Evolutionary conservation across 192 early-diverging fungal genomes (phyloP), one percentile per base, ranked within the genome.

Genomic region (Pecoramyces ruminantium): DNA sequence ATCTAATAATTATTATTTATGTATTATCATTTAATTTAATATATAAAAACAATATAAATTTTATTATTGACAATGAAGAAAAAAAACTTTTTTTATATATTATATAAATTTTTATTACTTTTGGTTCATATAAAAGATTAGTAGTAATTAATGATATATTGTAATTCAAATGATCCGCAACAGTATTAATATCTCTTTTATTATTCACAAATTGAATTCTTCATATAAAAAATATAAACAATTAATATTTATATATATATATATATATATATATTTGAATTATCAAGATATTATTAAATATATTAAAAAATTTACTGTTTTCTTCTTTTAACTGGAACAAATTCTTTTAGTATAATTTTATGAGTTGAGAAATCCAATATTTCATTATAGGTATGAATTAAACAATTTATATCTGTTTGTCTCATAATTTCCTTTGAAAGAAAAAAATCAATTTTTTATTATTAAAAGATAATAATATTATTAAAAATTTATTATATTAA

Each of bases 151-250:
- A 38, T 28, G 84, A 83, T 28, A 90, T 77, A 67, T 82, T 84
- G 28, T 39, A 85, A 16, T 78, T 81, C 13, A 90, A 78, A 4
- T 83, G 82, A n/a, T 83, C 40, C 11, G 83, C 80, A 12, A 90
- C 81, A 29, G 77, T 82, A 29, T 77, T 34, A 2, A 83, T 86
- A 80, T 90, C 89, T n/a, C 88, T 51, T 29, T 88, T 77, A 39
- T 87, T 87, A 67, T 86, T 83, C 17, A 83, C 82, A 58, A 84
- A 90, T 40, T 83, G 40, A 42, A 90, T 87, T 29, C 87, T 87
- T 83, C 30, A n/a, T n/a, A n/a, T n/a, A n/a, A n/a, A n/a, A n/a
- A n/a, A n/a, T n/a, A n/a, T n/a, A n/a, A n/a, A n/a, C n/a, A n/a
- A n/a, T n/a, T 34, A 34, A 34, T 34, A 34, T 6, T 34, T 6